These are phyloP conservation scores for Cyberlindnera americana DNA, from an alignment of 805 yeast genomes.

Conservation along the genomic window DNA sequence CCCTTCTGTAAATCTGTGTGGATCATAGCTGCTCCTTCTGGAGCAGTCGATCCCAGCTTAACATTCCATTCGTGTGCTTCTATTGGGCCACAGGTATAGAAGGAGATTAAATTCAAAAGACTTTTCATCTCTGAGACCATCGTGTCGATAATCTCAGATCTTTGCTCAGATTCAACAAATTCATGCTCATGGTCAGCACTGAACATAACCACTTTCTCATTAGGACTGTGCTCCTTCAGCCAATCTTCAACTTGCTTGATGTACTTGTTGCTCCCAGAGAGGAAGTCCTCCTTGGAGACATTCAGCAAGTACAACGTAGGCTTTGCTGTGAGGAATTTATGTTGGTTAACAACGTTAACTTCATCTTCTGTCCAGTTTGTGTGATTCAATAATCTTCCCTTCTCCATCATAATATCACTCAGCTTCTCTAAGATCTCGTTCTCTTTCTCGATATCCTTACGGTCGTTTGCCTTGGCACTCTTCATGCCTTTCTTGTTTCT, in stretches of 20 bases:
- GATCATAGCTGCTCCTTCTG: conserved; percentile 87
- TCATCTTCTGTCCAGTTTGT: conserved; percentile 63
- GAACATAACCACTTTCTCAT: conserved; percentile 65
- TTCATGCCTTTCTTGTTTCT: conserved; percentile 39
- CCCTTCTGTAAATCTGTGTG: conserved; percentile 83
- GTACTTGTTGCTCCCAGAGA: conserved; percentile 49
- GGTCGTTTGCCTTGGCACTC: conserved; percentile 43
- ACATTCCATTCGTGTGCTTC: conserved; percentile 92
- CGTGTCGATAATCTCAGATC: conserved; percentile 56
- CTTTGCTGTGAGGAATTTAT: conserved; percentile 79
- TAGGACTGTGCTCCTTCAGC: conserved; percentile 65
- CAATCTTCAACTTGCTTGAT: conserved; percentile 52
- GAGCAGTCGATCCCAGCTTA: conserved; percentile 70
- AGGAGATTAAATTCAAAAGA: conserved; percentile 69
- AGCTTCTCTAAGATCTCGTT: conserved; percentile 35
- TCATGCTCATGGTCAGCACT: conserved; percentile 50
- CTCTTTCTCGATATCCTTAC: conserved; percentile 42
- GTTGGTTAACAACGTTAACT: conserved; percentile 60
- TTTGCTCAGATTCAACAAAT: conserved; percentile 29
- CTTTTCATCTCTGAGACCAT: conserved; percentile 65
- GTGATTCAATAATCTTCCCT: conserved; percentile 59
- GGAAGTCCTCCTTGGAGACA: conserved; percentile 66
- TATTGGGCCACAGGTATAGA: conserved; percentile 80
- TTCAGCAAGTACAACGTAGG: conserved; percentile 81
- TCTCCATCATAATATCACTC: conserved; percentile 54